Percentiles rank a stretch among this genome's conserved stretches.
phyloP scores from a whole-genome alignment of 2,329 filamentous ascomycete species.

The Clonostachys solani region DNA sequence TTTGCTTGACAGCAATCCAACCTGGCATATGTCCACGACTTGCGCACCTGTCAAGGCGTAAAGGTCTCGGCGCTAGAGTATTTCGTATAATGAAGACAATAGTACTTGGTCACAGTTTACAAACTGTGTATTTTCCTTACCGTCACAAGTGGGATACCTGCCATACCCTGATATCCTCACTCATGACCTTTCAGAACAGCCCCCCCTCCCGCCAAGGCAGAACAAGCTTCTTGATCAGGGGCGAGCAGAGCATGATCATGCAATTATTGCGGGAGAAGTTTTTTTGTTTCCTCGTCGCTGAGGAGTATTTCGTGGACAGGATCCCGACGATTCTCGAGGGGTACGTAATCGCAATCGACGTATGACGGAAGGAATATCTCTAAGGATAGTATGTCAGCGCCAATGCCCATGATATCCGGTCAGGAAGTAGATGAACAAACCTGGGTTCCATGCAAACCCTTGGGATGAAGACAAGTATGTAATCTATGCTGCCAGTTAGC shows the following conservation, averaged over 20 bases:
- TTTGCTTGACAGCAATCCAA: too few species aligned
- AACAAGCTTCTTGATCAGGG: too few species aligned
- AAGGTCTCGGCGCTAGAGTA: too few species aligned
- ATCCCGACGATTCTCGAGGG: constrained; percentile 71
- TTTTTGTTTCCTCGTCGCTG: constrained; percentile 70
- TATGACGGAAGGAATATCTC: constrained; percentile 82
- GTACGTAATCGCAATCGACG: constrained; percentile 68
- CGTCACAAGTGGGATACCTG: too few species aligned
- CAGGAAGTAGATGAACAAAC: constrained; percentile 29
- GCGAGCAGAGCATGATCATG: neutral
- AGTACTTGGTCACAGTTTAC: too few species aligned
- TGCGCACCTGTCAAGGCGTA: too few species aligned
- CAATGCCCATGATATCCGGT: neutral
- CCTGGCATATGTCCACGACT: too few species aligned
- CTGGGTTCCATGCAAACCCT: constrained; percentile 80
- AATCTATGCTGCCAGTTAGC: constrained; percentile 44
- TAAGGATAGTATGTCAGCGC: constrained; percentile 18
- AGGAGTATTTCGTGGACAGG: constrained; percentile 75
- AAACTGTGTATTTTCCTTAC: too few species aligned
- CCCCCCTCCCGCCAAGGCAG: too few species aligned
- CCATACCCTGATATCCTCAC: too few species aligned
- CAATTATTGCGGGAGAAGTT: constrained; percentile 61
- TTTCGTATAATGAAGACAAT: too few species aligned
- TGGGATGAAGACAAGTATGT: constrained; percentile 77
- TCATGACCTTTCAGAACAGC: too few species aligned